phyloP scores from a whole-genome alignment of 257 asterid species.

The Osmanthus fragrans region DNA sequence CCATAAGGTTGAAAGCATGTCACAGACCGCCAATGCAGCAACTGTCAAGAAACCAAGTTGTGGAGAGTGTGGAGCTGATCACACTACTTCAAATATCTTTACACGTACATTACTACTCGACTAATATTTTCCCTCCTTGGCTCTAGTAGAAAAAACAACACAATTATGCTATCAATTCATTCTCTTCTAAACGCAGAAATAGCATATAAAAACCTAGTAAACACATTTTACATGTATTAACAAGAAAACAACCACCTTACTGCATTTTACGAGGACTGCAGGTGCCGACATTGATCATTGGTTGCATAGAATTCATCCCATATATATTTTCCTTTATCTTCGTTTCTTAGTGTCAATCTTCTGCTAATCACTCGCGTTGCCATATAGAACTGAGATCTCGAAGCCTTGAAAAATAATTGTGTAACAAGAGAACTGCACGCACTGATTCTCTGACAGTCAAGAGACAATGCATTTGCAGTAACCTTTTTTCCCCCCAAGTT shows the following conservation, averaged over 20 bases:
- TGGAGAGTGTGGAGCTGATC: no score
- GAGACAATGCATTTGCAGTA: constrained; percentile 78
- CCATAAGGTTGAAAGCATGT: no score
- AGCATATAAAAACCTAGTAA: not conserved
- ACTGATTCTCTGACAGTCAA: constrained; percentile 85
- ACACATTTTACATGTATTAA: not conserved
- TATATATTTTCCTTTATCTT: not conserved
- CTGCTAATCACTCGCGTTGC: constrained; percentile 56
- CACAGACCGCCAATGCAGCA: no score
- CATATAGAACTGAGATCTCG: constrained; percentile 92
- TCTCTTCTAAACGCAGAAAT: constrained; percentile 5
- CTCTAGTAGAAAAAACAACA: constrained; percentile 13
- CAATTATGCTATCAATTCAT: constrained; percentile 19
- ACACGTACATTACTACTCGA: constrained; percentile 10
- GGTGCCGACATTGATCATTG: not conserved
- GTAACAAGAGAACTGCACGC: constrained; percentile 70
- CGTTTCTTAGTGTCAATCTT: not conserved
- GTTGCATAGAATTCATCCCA: not conserved
- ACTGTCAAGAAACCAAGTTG: no score
- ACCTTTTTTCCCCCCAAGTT: constrained; percentile 82
- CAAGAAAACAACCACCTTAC: constrained; percentile 17
- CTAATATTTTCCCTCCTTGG: constrained; percentile 6
- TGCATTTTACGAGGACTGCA: not conserved
- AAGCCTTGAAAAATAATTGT: constrained; percentile 79
- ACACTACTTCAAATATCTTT: constrained; percentile 11